Conservation (phyloP, 1,284 basidiomycete species). For the Trametes sp. region DNA sequence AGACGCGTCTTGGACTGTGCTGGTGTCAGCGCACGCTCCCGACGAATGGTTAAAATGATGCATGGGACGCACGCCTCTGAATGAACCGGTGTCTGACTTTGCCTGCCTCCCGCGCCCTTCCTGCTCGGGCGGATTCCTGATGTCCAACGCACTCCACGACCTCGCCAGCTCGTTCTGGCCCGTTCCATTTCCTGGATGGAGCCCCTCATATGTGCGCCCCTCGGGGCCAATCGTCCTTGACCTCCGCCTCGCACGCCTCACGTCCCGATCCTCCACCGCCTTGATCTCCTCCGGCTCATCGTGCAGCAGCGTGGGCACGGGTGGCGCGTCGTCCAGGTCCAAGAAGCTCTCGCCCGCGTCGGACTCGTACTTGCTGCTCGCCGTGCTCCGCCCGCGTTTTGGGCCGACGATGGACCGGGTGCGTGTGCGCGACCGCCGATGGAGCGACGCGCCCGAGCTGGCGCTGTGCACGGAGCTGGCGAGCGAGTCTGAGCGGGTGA, state of each 20-base stretch:
- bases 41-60: constrained; percentile 3
- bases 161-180: constrained; percentile 20
- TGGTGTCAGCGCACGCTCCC: constrained; percentile 8
- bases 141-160: constrained; percentile 35
- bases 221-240: constrained; percentile 26
- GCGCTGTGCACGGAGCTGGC: constrained; percentile 48
- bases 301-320: constrained; percentile 31
- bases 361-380: constrained; percentile 24
- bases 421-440: constrained; percentile 44
- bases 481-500: constrained; percentile 51
- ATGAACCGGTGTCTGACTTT: constrained; percentile 39
- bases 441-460: constrained; percentile 38
- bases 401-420: constrained; percentile 38
- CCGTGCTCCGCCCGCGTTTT: constrained; percentile 26
- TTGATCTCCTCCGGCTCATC: constrained; percentile 34
- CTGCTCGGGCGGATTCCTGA: constrained; percentile 35
- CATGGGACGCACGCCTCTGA: constrained; percentile 35
- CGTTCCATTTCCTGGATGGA: constrained; percentile 4
- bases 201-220: constrained; percentile 13
- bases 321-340: constrained; percentile 32
- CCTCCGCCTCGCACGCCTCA: constrained; percentile 26
- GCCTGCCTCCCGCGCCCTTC: constrained; percentile 34
- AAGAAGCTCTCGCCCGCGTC: constrained; percentile 30
- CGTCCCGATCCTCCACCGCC: constrained; percentile 12
- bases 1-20: constrained; percentile 36